Percentiles rank a stretch among this genome's conserved stretches.
These are phyloP conservation scores for Cicer cuneatum DNA, from an alignment of 306 rosid species.

Conservation along the genomic window DNA sequence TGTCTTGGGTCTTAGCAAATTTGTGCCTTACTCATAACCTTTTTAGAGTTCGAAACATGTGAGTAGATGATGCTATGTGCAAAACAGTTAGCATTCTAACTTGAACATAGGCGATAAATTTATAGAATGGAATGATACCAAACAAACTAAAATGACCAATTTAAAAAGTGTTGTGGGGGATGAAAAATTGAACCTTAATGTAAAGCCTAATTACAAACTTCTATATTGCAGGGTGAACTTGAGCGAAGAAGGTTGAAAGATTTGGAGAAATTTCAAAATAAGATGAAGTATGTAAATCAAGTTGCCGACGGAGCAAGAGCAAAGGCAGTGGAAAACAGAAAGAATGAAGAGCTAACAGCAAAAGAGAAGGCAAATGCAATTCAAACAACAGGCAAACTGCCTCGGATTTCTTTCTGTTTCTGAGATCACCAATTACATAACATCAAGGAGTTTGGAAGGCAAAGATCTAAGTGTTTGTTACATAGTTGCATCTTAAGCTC, in stretches of 20 bases:
- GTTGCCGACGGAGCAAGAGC: slow-evolving; percentile 63
- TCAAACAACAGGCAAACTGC: slow-evolving; percentile 65
- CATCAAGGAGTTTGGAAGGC: slow-evolving; percentile 5
- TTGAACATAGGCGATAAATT: not conserved
- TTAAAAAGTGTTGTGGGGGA: not conserved
- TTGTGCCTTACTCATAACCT: not conserved
- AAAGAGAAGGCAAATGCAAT: slow-evolving; percentile 62
- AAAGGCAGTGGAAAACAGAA: slow-evolving; percentile 53
- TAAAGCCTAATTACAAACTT: slow-evolving; percentile 32
- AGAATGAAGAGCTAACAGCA: slow-evolving; percentile 53
- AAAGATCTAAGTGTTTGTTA: slow-evolving; percentile 38
- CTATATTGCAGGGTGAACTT: slow-evolving; percentile 53
- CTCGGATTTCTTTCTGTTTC: slow-evolving; percentile 62
- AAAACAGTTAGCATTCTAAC: not conserved
- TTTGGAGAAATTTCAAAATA: slow-evolving; percentile 28
- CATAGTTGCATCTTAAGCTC: slow-evolving; percentile 22
- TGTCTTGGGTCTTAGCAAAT: not conserved
- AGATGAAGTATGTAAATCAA: slow-evolving; percentile 46
- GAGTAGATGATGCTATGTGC: not conserved
- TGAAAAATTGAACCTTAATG: not conserved
- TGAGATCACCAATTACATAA: slow-evolving; percentile 44
- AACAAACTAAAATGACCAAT: not conserved
- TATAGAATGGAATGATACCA: not conserved
- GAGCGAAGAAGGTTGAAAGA: slow-evolving; percentile 51
- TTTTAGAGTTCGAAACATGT: not conserved